Conservation (phyloP, 768 basidiomycete genomes). For the Leccinellum rugosiceps region DNA sequence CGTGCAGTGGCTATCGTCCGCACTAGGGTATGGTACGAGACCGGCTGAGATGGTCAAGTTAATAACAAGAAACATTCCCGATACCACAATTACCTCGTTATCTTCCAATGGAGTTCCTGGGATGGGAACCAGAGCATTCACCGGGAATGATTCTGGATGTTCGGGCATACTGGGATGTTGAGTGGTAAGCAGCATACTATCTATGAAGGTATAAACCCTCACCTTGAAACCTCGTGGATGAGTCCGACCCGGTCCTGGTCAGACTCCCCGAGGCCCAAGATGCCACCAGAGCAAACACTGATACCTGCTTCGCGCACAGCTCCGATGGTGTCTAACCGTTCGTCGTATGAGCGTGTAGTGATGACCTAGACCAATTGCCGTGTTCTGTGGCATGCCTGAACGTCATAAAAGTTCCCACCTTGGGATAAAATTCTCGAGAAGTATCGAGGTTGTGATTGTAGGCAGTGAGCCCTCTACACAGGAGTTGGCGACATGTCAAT, state of each 20-base stretch:
- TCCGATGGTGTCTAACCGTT: conserved; percentile 83
- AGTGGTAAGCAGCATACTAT: conserved; percentile 2
- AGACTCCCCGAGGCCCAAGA: conserved; percentile 89
- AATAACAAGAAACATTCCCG: conserved; percentile 1
- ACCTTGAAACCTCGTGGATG: conserved; percentile 93
- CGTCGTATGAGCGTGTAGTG: conserved; percentile 92
- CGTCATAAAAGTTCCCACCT: conserved; percentile 43
- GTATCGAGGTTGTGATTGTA: conserved; percentile 99
- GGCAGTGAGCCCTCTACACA: conserved; percentile 79
- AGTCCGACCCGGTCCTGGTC: conserved; percentile 89
- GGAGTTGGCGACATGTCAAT: not conserved
- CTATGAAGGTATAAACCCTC: conserved; percentile 26
- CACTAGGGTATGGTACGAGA: conserved; percentile 78
- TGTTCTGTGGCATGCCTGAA: not conserved
- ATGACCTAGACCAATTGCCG: conserved; percentile 63
- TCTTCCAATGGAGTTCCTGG: conserved; percentile 89
- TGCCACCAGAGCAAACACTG: conserved; percentile 96
- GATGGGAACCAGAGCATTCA: conserved; percentile 96
- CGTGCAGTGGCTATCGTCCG: conserved; percentile 95
- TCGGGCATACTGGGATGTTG: conserved; percentile 69
- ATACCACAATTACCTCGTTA: conserved; percentile 62
- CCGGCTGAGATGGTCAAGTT: conserved; percentile 48
- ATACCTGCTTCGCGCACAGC: conserved; percentile 95
- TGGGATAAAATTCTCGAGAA: conserved; percentile 93
- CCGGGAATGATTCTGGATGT: conserved; percentile 98